Conservation (phyloP, 495 filamentous ascomycete genomes). For the Penicillium steckii region DNA sequence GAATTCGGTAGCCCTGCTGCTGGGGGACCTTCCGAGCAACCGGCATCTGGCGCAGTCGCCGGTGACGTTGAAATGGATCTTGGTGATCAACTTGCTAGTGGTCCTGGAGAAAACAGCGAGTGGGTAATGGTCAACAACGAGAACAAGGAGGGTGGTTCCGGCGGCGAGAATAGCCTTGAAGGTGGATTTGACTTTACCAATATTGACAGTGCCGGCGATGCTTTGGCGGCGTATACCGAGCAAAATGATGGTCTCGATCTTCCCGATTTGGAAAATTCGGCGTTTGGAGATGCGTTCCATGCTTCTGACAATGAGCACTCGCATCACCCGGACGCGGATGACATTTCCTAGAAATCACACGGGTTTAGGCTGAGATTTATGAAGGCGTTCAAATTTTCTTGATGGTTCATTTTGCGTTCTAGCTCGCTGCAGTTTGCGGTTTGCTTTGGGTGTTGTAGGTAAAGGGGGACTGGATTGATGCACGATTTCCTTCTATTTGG, state of each 20-base stretch:
- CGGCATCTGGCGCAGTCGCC: slow-evolving; percentile 11
- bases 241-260: slow-evolving; percentile 50
- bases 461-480: slow-evolving; percentile 9
- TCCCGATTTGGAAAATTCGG: slow-evolving; percentile 55
- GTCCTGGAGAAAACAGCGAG: slow-evolving; percentile 46
- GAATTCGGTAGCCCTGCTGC: slow-evolving; percentile 58
- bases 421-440: slow-evolving; percentile 14
- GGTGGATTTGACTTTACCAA: slow-evolving; percentile 55
- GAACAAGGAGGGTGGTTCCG: slow-evolving; percentile 28
- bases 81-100: slow-evolving; percentile 29
- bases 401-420: slow-evolving; percentile 9
- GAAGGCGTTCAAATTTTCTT: slow-evolving; percentile 16
- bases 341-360: slow-evolving; percentile 34
- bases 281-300: slow-evolving; percentile 64
- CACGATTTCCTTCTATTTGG: slow-evolving; percentile 10
- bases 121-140: slow-evolving; percentile 62
- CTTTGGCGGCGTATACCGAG: slow-evolving; percentile 57
- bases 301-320: slow-evolving; percentile 53
- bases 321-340: slow-evolving; percentile 43
- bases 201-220: slow-evolving; percentile 62
- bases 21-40: slow-evolving; percentile 35
- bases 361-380: slow-evolving; percentile 2
- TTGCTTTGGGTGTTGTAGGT: slow-evolving; percentile 18
- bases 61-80: slow-evolving; percentile 47
- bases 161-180: slow-evolving; percentile 36